Percentiles rank a stretch among this genome's conserved stretches.
phyloP scores from a whole-genome alignment of 495 filamentous ascomycete species.

The Lindgomyces ingoldianus region DNA sequence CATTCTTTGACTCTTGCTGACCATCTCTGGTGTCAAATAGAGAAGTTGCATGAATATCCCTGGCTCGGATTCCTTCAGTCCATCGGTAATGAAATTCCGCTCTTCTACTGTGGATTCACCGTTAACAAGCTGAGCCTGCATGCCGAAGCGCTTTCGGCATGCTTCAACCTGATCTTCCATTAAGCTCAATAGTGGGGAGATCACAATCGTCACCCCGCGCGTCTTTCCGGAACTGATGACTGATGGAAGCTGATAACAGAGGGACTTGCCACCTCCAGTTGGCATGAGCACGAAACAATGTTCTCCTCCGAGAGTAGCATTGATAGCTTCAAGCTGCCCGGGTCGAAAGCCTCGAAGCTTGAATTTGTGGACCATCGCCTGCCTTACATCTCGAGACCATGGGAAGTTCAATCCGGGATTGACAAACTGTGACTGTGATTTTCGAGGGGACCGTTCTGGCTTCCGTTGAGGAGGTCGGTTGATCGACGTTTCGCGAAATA shows the following conservation, averaged over 20 bases:
- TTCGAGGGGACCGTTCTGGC: constrained; percentile 25
- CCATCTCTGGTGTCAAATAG: constrained; percentile 96
- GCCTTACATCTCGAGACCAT: constrained; percentile 86
- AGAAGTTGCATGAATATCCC: constrained; percentile 77
- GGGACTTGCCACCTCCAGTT: constrained; percentile 92
- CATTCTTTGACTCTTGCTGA: constrained; percentile 72
- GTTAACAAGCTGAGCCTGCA: constrained; percentile 76
- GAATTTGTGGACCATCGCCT: constrained; percentile 75
- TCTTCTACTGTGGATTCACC: constrained; percentile 63
- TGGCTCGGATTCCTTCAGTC: constrained; percentile 59
- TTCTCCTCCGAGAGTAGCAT: constrained; percentile 81
- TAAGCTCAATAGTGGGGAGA: constrained; percentile 90
- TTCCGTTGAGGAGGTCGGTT: constrained; percentile 35
- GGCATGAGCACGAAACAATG: constrained; percentile 97
- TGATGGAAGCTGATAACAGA: constrained; percentile 95
- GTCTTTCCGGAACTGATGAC: constrained; percentile 80
- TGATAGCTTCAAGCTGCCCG: constrained; percentile 96
- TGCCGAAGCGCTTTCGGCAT: constrained; percentile 65
- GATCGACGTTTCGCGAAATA: constrained; percentile 59
- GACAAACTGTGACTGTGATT: constrained; percentile 30
- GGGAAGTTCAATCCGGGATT: constrained; percentile 54
- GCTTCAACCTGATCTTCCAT: constrained; percentile 96
- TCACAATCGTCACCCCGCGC: constrained; percentile 82
- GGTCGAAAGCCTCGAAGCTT: constrained; percentile 78
- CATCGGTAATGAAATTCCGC: constrained; percentile 59